Evolutionary conservation across 768 basidiomycete species (phyloP).

Genomic region (Boletus edulis): DNA sequence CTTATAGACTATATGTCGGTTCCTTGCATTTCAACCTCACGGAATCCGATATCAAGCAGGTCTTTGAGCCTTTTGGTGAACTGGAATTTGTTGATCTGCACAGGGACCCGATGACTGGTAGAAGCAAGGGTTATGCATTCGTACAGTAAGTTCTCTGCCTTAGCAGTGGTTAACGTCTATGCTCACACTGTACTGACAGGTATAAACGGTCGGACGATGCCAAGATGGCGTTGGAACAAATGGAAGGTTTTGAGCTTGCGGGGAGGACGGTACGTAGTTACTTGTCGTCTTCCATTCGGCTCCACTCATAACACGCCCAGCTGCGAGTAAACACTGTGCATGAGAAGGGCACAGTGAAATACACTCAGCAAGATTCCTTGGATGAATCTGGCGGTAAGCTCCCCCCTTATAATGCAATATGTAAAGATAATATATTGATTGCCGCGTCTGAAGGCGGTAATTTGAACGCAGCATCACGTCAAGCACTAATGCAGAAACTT

Average conservation of each 20-base stretch:
- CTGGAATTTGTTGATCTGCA: constrained; percentile 98
- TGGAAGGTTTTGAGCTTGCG: constrained; percentile 98
- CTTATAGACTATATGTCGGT: constrained; percentile 85
- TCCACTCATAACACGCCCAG: constrained; percentile 36
- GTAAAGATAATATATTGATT: constrained; percentile 9
- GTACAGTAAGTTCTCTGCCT: constrained; percentile 69
- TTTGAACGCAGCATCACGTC: constrained; percentile 96
- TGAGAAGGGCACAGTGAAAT: constrained; percentile 78
- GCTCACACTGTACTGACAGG: constrained; percentile 37
- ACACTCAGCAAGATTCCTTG: constrained; percentile 74
- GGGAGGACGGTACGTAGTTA: constrained; percentile 71
- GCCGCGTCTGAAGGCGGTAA: constrained; percentile 70
- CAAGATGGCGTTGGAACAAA: constrained; percentile 94
- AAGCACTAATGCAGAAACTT: constrained; percentile 99
- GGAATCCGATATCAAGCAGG: constrained; percentile 96
- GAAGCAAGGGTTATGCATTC: constrained; percentile 97
- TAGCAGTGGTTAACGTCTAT: background rate
- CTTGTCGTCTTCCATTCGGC: constrained; percentile 11
- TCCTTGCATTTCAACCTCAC: constrained; percentile 96
- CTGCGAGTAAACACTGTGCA: constrained; percentile 90
- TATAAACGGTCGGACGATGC: constrained; percentile 93
- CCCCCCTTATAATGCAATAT: background rate
- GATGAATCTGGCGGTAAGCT: constrained; percentile 85
- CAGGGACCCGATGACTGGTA: constrained; percentile 89
- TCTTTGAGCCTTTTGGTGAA: constrained; percentile 98